Evolutionary conservation across 805 yeast species (phyloP).

Genomic region (Hemisphaericaspora nanyangensis): DNA sequence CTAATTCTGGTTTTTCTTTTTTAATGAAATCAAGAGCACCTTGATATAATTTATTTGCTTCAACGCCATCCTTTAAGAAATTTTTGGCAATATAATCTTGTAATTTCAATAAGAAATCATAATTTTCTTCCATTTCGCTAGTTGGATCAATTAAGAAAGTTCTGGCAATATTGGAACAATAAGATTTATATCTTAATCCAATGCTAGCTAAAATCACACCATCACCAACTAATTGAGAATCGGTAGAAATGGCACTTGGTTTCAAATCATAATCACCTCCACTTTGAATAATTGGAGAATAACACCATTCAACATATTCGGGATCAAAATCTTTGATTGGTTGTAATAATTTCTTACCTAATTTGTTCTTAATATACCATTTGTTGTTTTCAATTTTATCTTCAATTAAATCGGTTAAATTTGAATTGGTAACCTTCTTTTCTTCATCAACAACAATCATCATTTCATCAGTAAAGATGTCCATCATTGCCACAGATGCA

Average conservation of each 20-base stretch:
- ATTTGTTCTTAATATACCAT: constrained; percentile 52
- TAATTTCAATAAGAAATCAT: constrained; percentile 67
- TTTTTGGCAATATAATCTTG: constrained; percentile 58
- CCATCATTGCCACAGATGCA: constrained; percentile 76
- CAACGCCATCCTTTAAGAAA: constrained; percentile 62
- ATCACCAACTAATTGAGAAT: constrained; percentile 55
- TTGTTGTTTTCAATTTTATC: constrained; percentile 72
- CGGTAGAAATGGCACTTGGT: constrained; percentile 76
- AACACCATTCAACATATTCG: constrained; percentile 85
- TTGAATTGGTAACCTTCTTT: constrained; percentile 64
- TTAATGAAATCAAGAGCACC: constrained; percentile 59
- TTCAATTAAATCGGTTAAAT: constrained; percentile 73
- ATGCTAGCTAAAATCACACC: constrained; percentile 81
- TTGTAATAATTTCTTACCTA: constrained; percentile 54
- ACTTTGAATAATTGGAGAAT: constrained; percentile 85
- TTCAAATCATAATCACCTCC: constrained; percentile 81
- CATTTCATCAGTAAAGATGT: constrained; percentile 82
- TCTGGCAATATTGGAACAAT: constrained; percentile 84
- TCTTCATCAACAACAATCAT: constrained; percentile 85
- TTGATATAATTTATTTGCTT: constrained; percentile 63
- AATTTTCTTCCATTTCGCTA: constrained; percentile 69
- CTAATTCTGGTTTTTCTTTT: constrained; percentile 58
- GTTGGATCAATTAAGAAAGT: constrained; percentile 90
- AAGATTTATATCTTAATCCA: constrained; percentile 83
- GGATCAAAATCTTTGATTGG: constrained; percentile 59